Evolutionary conservation across 495 filamentous ascomycete species (phyloP), one percentile per base, ranked within the genome.

Genomic region (Lindgomyces ingoldianus): DNA sequence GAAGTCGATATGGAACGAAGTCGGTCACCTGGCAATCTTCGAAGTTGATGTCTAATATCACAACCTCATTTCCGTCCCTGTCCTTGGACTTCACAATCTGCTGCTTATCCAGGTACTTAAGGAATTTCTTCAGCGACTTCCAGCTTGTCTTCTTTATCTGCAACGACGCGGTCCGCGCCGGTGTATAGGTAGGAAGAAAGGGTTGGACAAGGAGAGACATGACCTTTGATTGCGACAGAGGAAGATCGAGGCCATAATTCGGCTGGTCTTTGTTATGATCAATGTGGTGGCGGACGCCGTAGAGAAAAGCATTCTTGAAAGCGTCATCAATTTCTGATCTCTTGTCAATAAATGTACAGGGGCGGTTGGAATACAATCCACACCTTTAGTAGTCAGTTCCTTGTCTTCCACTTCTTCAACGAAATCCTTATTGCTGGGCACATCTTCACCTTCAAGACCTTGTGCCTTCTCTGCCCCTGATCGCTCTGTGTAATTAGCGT

Each of bases 121-220:
- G 84, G 72, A 90, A 90, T 62, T 89, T 90, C 61, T 85, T 86
- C 44, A 85, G 80, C 57, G 84, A 90, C 74, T 90, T 91, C 82
- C 87, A 89, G 72, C 82, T 87, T 4, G 87, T 87, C 74, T 88
- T 90, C 76, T 90, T 91, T 71, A 91, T 86, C 66, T 84, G 82
- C 30, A 89, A 80, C 22, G 77, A 84, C 25, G 84, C 80, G 12
- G 81, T 77, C 70, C 85, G 80, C 22, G 80, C 77, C 9, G 78
- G 75, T 11, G 78, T 81, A 68, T 77, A 84, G 52, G 82, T 81
- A 0, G 88, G 88, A 6, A 91, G 79, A 65, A 86, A 89, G 10
- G 88, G 88, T 3, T 86, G 83, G 29, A 89, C 82, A 45, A 90
- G 76, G 51, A 81, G 82, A 22, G 87, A 84, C 56, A 90, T 85